Conservation (phyloP, 495 filamentous ascomycete species). For the Venustampulla echinocandica region DNA sequence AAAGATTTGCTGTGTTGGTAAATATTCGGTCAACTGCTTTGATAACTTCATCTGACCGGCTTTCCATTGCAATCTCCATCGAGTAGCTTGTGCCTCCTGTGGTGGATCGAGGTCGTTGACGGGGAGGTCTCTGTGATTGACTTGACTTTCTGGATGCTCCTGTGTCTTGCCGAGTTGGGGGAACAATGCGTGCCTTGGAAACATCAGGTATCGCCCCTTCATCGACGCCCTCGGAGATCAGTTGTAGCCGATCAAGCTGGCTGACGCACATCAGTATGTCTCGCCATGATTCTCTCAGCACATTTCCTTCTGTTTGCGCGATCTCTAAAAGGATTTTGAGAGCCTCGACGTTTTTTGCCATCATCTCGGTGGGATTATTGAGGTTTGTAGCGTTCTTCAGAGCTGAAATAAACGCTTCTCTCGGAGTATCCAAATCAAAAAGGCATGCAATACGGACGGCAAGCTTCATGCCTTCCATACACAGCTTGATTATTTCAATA, state of each 20-base stretch:
- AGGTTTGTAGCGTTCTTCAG: slow-evolving; percentile 91
- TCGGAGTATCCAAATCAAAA: slow-evolving; percentile 83
- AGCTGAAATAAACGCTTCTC: slow-evolving; percentile 89
- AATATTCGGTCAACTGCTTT: slow-evolving; percentile 92
- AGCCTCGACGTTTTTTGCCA: slow-evolving; percentile 91
- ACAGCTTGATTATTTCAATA: slow-evolving; percentile 78
- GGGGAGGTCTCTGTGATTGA: slow-evolving; percentile 45
- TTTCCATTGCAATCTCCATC: slow-evolving; percentile 81
- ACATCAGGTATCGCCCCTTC: slow-evolving; percentile 90
- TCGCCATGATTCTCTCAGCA: slow-evolving; percentile 83
- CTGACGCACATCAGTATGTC: slow-evolving; percentile 93
- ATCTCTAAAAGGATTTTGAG: slow-evolving; percentile 85
- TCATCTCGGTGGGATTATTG: slow-evolving; percentile 91
- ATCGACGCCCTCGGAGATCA: slow-evolving; percentile 90
- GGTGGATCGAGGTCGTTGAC: slow-evolving; percentile 56
- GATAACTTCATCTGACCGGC: slow-evolving; percentile 83
- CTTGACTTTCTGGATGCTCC: slow-evolving; percentile 55
- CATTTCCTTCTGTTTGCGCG: slow-evolving; percentile 83
- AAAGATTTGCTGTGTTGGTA: slow-evolving; percentile 87
- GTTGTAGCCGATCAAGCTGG: slow-evolving; percentile 89
- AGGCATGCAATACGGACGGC: slow-evolving; percentile 87
- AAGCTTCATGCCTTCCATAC: slow-evolving; percentile 90
- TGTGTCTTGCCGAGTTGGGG: slow-evolving; percentile 37
- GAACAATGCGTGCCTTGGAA: slow-evolving; percentile 67
- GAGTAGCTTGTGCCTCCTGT: slow-evolving; percentile 62